Evolutionary conservation across 257 asterid genomes (phyloP), one percentile per base, ranked within the genome.

Genomic region (Leonotis leonurus): DNA sequence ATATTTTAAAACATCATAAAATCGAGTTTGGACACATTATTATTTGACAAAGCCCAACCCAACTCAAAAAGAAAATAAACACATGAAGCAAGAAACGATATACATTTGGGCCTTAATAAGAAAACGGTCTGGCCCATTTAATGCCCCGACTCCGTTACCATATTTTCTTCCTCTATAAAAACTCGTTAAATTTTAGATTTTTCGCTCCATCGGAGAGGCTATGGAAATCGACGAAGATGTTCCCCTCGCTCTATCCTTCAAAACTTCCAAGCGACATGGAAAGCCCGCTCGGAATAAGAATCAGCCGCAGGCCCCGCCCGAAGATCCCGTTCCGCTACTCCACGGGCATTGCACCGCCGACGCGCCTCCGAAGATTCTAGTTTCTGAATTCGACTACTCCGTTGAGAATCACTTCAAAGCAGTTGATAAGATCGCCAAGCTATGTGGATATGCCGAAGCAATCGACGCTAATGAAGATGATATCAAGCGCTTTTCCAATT

Each of bases 331-430:
- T 27, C 64, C 14, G 50, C 24, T 26, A 41, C 27, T 56, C 36
- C 68, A 1, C 26, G 59, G 68, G 29, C 22, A 29, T 17, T 37
- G 25, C 67, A 10, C 53, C 22, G 51, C 33, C 22, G 51, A 72
- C 11, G 40, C 69, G 56, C 50, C 75, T 8, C 77, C 68, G 11
- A 74, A 62, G 45, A 70, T 77, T 11, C 17, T 51, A 26, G 82
- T 81, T 36, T 85, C 94, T 9, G 71, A 79, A 65, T 83, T 87
- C 36, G 89, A 87, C 65, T 72, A 76, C 64, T 85, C 97, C n/a
- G 80, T 82, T 1, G 85, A 87, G 64, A 85, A 87, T 77, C 94
- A 89, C 89, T 79, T 89, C 56, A 76, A 58, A 71, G 77, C 77
- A 17, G 76, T 85, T 0, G 88, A 80, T 55, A 73, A 62, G 2